Evolutionary conservation across 169 alveolate genomes (phyloP), one percentile per base, ranked within the genome.

Genomic region (Miamiensis avidus): DNA sequence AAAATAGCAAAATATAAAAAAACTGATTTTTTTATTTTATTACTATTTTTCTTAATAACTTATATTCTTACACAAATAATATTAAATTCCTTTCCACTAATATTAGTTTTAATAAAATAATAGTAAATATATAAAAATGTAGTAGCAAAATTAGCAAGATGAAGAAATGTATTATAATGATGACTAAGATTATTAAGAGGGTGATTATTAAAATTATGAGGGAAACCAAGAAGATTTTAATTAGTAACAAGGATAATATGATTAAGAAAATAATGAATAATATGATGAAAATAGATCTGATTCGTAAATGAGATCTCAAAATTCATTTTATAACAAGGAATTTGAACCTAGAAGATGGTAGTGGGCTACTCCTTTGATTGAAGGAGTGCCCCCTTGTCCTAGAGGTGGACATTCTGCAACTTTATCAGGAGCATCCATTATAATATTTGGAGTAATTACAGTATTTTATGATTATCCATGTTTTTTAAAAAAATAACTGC

Each of bases 401-500:
- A 88, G 99, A 86, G 99, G 99, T 64, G 98, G 98, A 16, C 99
- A 97, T 89, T 88, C 97, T 27, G 98, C 98, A 25, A 97, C 98
- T 25, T 92, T 96, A 33, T 94, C 95, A 30, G 97, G 97, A 33
- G 96, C 97, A 0, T 94, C 97, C 20, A 87, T 97, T 25, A 95
- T 95, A 29, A 89, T 96, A n/a, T 97, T 97, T 84, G 99, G 98
- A 74, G 94, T 85, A 85, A 85, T 25, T 1, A 49, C 4, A 49
- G 20, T 49, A 49, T 49, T 49, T 11, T 49, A 49, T 49, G n/a
- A n/a, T n/a, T n/a, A n/a, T n/a, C n/a, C n/a, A n/a, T n/a, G n/a
- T n/a, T n/a, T n/a, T n/a, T n/a, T n/a, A n/a, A n/a, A n/a, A n/a
- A n/a, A n/a, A n/a, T n/a, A n/a, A n/a, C n/a, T n/a, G n/a, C n/a